Evolutionary conservation across 1,284 basidiomycete genomes (phyloP).

Genomic region (Ganoderma multipileum): DNA sequence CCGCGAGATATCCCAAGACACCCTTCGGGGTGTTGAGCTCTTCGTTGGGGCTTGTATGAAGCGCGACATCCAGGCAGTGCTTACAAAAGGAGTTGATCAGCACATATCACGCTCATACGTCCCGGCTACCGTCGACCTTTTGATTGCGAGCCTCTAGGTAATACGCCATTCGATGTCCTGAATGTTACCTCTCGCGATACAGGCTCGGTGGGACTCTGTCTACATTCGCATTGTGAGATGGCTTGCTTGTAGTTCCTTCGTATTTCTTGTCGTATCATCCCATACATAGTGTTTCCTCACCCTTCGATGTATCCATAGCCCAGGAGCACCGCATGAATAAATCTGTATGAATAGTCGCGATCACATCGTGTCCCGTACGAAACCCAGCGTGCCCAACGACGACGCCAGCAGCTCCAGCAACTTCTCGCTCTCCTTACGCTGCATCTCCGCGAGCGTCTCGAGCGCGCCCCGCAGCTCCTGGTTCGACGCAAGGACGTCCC

Average conservation of each 20-base stretch:
- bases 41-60: conserved; percentile 8
- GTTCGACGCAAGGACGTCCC: conserved; percentile 80
- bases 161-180: neutral
- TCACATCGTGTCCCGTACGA: conserved; percentile 61
- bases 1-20: neutral
- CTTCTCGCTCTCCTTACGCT: conserved; percentile 75
- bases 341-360: neutral
- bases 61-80: conserved; percentile 17
- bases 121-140: conserved; percentile 13
- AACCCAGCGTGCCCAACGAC: conserved; percentile 75
- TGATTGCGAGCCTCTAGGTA: neutral
- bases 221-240: neutral
- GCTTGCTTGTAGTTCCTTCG: neutral
- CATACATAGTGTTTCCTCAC: neutral
- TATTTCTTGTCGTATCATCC: neutral
- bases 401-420: conserved; percentile 75
- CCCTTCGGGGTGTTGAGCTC: neutral
- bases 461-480: conserved; percentile 65
- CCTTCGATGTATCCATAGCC: neutral
- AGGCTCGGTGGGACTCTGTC: neutral
- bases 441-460: conserved; percentile 64
- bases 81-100: conserved; percentile 26
- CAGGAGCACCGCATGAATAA: neutral
- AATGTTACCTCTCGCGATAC: neutral
- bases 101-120: conserved; percentile 23